Percentiles rank a stretch among this genome's conserved stretches.
Conservation (phyloP, 176 grass and related monocot genomes). For the Carex myosuroides region DNA sequence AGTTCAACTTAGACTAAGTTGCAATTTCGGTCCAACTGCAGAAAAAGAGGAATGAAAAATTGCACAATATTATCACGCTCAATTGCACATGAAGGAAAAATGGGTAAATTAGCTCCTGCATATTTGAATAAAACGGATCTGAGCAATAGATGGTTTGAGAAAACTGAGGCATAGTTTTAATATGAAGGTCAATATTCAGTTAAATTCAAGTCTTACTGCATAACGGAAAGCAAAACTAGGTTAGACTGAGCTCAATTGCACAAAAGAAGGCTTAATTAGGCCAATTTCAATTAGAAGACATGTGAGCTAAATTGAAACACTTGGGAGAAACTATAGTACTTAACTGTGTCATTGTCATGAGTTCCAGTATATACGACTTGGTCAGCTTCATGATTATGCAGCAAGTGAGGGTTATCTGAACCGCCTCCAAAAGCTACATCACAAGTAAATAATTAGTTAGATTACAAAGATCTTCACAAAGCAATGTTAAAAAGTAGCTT, state of each 20-base stretch:
- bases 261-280: background rate
- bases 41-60: background rate
- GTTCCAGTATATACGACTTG: slow-evolving; percentile 99
- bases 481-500: background rate
- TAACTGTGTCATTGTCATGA: slow-evolving; percentile 94
- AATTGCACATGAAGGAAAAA: background rate
- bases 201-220: background rate
- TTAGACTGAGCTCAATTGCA: background rate
- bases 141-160: background rate
- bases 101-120: background rate
- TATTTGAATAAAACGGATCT: background rate
- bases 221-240: background rate
- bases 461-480: background rate
- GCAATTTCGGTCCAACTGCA: background rate
- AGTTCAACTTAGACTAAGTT: background rate
- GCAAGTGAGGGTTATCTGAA: slow-evolving; percentile 77
- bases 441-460: background rate
- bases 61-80: background rate
- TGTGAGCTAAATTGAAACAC: background rate
- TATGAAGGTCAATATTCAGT: background rate
- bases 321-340: slow-evolving; percentile 1
- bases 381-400: slow-evolving; percentile 85
- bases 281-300: background rate
- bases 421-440: slow-evolving; percentile 66
- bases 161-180: background rate